Conservation (phyloP, 2,329 filamentous ascomycete species). For the Calonectria ilicicola region DNA sequence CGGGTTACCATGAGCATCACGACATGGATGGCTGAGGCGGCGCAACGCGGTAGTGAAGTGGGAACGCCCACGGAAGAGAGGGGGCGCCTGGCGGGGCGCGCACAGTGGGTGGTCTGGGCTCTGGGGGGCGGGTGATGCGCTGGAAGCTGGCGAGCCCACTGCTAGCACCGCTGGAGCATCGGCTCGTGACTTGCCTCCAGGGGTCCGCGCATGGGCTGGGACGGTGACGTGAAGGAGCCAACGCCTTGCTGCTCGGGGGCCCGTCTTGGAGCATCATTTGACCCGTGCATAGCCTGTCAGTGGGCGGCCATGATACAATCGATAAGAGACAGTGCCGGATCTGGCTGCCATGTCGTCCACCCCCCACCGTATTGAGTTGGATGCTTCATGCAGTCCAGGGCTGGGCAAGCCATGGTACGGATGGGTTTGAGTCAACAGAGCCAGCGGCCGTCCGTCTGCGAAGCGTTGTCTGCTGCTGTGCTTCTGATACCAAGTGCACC, state of each 20-base stretch:
- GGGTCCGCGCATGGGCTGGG: constrained; percentile 23
- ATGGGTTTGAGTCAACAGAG: constrained; percentile 4
- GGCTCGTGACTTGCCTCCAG: constrained; percentile 41
- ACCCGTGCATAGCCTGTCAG: constrained; percentile 33
- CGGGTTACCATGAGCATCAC: constrained; percentile 41
- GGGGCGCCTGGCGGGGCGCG: neutral
- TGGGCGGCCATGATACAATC: constrained; percentile 32
- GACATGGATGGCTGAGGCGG: constrained; percentile 41
- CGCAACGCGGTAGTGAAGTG: constrained; percentile 29
- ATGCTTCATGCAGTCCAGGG: constrained; percentile 2
- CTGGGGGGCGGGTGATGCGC: constrained; percentile 19
- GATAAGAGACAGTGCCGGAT: constrained; percentile 24
- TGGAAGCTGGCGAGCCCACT: constrained; percentile 12
- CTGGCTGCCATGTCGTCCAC: constrained; percentile 23
- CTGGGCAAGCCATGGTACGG: neutral
- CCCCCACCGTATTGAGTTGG: constrained; percentile 8
- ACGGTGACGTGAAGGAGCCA: constrained; percentile 30
- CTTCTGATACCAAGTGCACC: neutral
- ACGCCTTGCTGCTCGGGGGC: constrained; percentile 13
- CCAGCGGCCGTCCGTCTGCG: neutral
- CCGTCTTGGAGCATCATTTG: constrained; percentile 38
- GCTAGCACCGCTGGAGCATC: constrained; percentile 33
- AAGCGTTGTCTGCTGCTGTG: neutral
- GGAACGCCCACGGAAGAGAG: neutral
- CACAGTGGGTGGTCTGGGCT: neutral